A percentile compares a stretch with the other conserved stretches of the same genome.
phyloP scores from a whole-genome alignment of 2,329 filamentous ascomycete genomes.

The Lecanoromycetidae sp. region DNA sequence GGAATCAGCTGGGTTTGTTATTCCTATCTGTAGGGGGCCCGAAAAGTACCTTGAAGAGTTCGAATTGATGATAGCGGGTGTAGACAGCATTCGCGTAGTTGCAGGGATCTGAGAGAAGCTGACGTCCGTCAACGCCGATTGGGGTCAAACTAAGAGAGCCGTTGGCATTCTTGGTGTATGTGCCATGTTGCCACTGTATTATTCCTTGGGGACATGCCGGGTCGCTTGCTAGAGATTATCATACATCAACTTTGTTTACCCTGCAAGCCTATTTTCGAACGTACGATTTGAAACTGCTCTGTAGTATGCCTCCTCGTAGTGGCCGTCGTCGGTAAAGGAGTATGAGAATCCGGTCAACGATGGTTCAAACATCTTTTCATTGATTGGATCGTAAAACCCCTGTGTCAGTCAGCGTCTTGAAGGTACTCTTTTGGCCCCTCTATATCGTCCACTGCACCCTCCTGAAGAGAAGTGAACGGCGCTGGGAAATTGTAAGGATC shows the following conservation, averaged over 20 bases:
- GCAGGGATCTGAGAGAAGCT: slow-evolving; percentile 55
- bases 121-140: slow-evolving; percentile 54
- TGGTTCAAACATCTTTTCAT: slow-evolving; percentile 56
- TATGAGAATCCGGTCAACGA: slow-evolving; percentile 57
- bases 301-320: slow-evolving; percentile 59
- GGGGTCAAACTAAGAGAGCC: slow-evolving; percentile 49
- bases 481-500: slow-evolving; percentile 15
- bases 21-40: background rate
- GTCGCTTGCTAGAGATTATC: slow-evolving; percentile 35
- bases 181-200: slow-evolving; percentile 64
- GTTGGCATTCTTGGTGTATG: slow-evolving; percentile 43
- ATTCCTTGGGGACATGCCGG: slow-evolving; percentile 52
- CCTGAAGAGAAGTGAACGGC: background rate
- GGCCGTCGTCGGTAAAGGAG: slow-evolving; percentile 57
- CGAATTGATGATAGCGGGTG: slow-evolving; percentile 54
- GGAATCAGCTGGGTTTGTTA: background rate
- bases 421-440: background rate
- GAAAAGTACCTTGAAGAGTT: slow-evolving; percentile 45
- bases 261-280: slow-evolving; percentile 20
- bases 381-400: slow-evolving; percentile 58
- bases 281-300: slow-evolving; percentile 56
- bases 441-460: too few species aligned
- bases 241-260: slow-evolving; percentile 11
- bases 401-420: slow-evolving; percentile 26
- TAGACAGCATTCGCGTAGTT: slow-evolving; percentile 43